A percentile compares a stretch with the other conserved stretches of the same genome.
Conservation (phyloP, 2,329 filamentous ascomycete genomes). For the Calonectria henricotiae region DNA sequence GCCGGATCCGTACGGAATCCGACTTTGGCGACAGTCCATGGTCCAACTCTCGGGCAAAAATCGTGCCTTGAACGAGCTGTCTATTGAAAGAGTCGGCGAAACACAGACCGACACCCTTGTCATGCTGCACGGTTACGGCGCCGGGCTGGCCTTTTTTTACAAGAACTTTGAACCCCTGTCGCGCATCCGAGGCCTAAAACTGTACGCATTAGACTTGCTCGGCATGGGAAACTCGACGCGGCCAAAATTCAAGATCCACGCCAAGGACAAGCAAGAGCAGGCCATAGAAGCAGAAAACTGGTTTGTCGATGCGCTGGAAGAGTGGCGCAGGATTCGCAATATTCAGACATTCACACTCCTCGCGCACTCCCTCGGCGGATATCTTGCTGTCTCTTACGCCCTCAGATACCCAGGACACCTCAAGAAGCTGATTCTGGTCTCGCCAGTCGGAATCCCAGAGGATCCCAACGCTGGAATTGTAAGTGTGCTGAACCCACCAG, state of each 20-base stretch:
- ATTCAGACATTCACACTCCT: conserved; percentile 95
- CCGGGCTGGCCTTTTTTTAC: conserved; percentile 98
- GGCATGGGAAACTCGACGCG: conserved; percentile 93
- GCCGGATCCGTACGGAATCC: conserved; percentile 86
- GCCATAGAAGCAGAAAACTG: conserved; percentile 92
- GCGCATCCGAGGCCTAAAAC: conserved; percentile 84
- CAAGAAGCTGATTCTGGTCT: conserved; percentile 96
- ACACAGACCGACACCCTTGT: conserved; percentile 89
- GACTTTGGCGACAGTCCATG: conserved; percentile 89
- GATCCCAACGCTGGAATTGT: conserved; percentile 90
- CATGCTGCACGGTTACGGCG: conserved; percentile 97
- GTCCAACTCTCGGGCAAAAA: conserved; percentile 90
- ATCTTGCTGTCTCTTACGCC: conserved; percentile 94
- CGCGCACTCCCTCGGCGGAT: conserved; percentile 94
- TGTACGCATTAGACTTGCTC: conserved; percentile 96
- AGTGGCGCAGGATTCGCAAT: conserved; percentile 91
- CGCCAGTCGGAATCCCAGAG: conserved; percentile 95
- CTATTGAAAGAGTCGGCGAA: background rate
- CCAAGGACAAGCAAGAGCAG: conserved; percentile 84
- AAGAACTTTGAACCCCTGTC: conserved; percentile 95
- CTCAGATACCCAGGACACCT: conserved; percentile 96
- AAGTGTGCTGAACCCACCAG: conserved; percentile 82
- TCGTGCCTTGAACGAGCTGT: conserved; percentile 90
- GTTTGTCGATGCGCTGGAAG: conserved; percentile 96
- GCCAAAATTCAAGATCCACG: conserved; percentile 86